Conservation (phyloP, 2,329 filamentous ascomycete genomes). For the Claviceps sp. region DNA sequence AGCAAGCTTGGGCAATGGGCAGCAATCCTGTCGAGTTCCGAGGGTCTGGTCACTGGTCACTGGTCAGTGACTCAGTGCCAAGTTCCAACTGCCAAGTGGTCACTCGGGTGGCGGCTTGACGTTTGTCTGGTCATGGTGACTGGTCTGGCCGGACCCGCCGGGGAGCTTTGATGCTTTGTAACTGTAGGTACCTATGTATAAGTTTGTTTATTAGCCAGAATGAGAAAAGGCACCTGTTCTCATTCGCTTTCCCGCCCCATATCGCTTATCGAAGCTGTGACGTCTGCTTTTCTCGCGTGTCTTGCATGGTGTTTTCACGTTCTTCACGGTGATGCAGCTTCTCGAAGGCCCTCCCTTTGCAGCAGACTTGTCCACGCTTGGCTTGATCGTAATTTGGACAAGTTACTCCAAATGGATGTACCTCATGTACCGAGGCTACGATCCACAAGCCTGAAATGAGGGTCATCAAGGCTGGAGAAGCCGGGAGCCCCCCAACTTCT, state of each 20-base stretch:
- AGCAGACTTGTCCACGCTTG: not conserved
- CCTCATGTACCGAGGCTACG: too few species aligned
- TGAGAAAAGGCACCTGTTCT: conserved; percentile 3
- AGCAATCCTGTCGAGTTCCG: too few species aligned
- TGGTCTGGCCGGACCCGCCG: conserved; percentile 6
- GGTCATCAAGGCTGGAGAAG: too few species aligned
- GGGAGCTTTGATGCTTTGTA: not conserved
- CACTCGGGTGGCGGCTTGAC: not conserved
- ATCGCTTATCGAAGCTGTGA: not conserved
- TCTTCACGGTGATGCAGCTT: not conserved
- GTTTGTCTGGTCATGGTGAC: too few species aligned
- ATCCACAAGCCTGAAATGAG: too few species aligned
- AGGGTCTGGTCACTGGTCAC: too few species aligned
- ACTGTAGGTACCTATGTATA: too few species aligned
- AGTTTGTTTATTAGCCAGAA: too few species aligned
- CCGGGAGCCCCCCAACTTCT: not conserved
- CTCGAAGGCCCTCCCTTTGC: not conserved
- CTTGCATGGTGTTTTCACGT: not conserved
- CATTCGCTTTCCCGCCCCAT: not conserved
- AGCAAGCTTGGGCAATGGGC: not conserved
- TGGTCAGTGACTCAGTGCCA: too few species aligned
- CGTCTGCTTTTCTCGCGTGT: not conserved
- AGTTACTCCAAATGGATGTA: too few species aligned
- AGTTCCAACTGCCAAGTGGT: too few species aligned
- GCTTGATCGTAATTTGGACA: not conserved